phyloP scores from a whole-genome alignment of 176 grass and related monocot genomes.

The Carex pumila region DNA sequence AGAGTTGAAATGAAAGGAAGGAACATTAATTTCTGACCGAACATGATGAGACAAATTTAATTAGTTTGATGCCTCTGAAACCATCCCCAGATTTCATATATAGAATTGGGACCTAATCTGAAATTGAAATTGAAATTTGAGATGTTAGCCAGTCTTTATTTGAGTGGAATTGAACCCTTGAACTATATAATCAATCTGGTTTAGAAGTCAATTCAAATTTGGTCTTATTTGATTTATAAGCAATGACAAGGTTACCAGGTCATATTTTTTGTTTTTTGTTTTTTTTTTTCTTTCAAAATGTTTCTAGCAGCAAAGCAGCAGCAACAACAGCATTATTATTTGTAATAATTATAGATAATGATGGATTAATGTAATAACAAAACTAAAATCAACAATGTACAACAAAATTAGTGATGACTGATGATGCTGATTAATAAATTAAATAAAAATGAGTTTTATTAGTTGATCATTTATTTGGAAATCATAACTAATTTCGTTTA shows the following conservation, averaged over 20 bases:
- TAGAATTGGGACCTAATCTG: no score
- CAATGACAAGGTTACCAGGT: conserved; percentile 6
- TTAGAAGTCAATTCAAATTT: conserved; percentile 12
- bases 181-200: neutral
- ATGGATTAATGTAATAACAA: neutral
- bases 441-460: neutral
- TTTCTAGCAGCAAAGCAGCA: neutral
- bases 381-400: neutral
- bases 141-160: neutral
- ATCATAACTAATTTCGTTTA: no score
- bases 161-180: neutral
- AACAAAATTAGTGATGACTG: neutral
- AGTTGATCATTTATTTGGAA: no score
- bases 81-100: no score
- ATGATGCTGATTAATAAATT: neutral
- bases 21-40: no score
- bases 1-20: no score
- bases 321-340: neutral
- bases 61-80: no score
- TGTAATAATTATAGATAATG: neutral
- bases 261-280: neutral
- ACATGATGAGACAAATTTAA: no score
- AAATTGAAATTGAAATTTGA: neutral
- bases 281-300: neutral
- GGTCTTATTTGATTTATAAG: conserved; percentile 18